Base-by-base conservation (phyloP, 352 stramenopile genomes). In the Phytophthora ramorum region DNA sequence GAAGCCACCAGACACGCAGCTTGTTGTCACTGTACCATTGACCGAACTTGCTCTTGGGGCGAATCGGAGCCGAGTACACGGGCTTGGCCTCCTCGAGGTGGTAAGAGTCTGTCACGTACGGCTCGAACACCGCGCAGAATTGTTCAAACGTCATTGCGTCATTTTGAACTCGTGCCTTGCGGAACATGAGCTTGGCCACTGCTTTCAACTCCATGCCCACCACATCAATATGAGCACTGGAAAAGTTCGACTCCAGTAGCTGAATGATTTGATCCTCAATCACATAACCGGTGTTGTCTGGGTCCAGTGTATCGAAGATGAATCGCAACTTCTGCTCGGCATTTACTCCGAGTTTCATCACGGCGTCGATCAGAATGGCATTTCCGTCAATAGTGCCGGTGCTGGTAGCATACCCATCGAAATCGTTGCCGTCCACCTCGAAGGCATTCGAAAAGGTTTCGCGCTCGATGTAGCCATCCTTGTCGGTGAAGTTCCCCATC, bases 271-370 rank as follows among this genome's bases (percentile, higher is more conserved):
- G 87, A 20, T 83, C 73, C 52, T 82, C 65, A 4, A 82, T 84
- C 49, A 95, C 78, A 43, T 65, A 79, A 16, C 82, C 82, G 5
- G 65, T 59, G 37, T 77, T 73, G 48, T 87, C 71, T 0, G 71
- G 67, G 58, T 95, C 87, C 6, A 95, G 70, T 34, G 85, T 92
- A 38, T 95, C 85, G 43, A 95, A 95, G 58, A 95, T 95, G 60
- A 93, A 93, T 24, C 71, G 80, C 37, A 95, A 72, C 50, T 93
- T 95, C 41, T 92, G 82, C 44, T 95, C 82, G 2, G 63, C 81
- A 38, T 68, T 78, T 2, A 95, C 82, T 43, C 93, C 73, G 12
- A 95, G 69, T n/a, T 93, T 80, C 73, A 95, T 73, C 8, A 91
- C 84, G 16, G 83, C 84, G 58, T 93, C 85, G 22, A 95, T 90